phyloP scores from a whole-genome alignment of 2,329 filamentous ascomycete species.

The Penicillium capsulatum region DNA sequence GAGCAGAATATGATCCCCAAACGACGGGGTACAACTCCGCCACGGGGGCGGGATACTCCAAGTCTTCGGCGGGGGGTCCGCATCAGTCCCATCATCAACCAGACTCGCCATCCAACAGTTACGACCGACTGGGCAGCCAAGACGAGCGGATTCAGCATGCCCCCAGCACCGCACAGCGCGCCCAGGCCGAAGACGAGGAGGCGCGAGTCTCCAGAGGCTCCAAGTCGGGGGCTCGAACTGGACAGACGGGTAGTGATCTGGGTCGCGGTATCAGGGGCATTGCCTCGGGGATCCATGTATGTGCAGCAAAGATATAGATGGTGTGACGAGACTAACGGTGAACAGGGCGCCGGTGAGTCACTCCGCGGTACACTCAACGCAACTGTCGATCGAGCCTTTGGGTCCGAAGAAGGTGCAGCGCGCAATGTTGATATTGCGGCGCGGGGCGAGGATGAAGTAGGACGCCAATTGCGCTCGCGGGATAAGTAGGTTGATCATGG shows the following conservation, averaged over 20 bases:
- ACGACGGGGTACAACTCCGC: conserved; percentile 25
- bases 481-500: too few species aligned
- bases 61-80: conserved; percentile 5
- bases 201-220: conserved; percentile 4
- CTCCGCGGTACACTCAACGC: conserved; percentile 37
- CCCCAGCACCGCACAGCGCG: conserved; percentile 17
- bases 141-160: conserved; percentile 17
- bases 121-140: conserved; percentile 7
- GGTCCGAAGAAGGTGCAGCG: conserved; percentile 32
- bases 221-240: background rate
- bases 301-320: conserved; percentile 10
- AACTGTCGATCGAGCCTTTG: conserved; percentile 39
- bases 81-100: conserved; percentile 8
- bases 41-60: conserved; percentile 24
- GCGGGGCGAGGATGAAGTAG: conserved; percentile 36
- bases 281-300: conserved; percentile 36
- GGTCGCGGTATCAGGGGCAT: conserved; percentile 26
- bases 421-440: conserved; percentile 37
- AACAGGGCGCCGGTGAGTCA: conserved; percentile 40
- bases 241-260: conserved; percentile 16
- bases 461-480: too few species aligned
- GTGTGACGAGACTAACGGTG: background rate
- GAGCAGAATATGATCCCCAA: conserved; percentile 17
- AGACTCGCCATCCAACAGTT: conserved; percentile 14
- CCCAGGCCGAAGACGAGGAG: conserved; percentile 9